Evolutionary conservation across 108 stramenopile species (phyloP), one percentile per base, ranked within the genome.

Genomic region (Cyclostephanos invisitatus): DNA sequence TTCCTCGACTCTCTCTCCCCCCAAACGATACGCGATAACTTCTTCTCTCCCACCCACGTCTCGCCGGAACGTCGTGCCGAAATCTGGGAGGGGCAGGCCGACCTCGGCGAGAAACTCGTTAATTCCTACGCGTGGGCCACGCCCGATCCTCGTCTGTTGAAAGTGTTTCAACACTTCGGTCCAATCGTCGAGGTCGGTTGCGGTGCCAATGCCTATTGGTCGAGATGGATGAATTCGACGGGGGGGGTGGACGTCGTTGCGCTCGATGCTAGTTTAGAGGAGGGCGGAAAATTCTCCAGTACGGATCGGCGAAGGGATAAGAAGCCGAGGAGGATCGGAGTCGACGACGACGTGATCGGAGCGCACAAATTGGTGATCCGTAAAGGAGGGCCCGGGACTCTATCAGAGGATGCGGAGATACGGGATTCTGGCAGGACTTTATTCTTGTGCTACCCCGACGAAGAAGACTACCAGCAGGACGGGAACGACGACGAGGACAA

Each of bases 401-500:
- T 91, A n/a, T 78, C 89, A 42, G 22, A 70, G 25, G 72, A 83
- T 55, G n/a, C 67, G 47, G 69, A 87, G 59, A 42, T 77, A 40
- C 68, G 70, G 25, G 70, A 78, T 59, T 81, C 77, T 0, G 70
- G 69, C 11, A 81, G 86, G 25, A 82, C 90, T 4, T 78, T 96
- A 17, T 91, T 96, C 53, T 67, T 96, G 35, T 96, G 95, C 64
- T 96, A 93, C 83, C 91, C 92, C 53, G 95, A 96, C 56, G 92
- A 93, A 85, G 86, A 90, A 35, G 62, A 69, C 48, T 47, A 82
- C n/a, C 51, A 80, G 60, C 50, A 54, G 17, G 42, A 53, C 61
- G 70, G 61, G 11, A 37, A 53, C 21, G 82, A 80, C 14, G 67
- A 53, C 22, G 74, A 74, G 17, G 74, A 72, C n/a, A 71, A 77